Percentiles rank a stretch among this genome's conserved stretches.
phyloP scores from a whole-genome alignment of 345 rosid species.

The Eucalyptus viminalis region DNA sequence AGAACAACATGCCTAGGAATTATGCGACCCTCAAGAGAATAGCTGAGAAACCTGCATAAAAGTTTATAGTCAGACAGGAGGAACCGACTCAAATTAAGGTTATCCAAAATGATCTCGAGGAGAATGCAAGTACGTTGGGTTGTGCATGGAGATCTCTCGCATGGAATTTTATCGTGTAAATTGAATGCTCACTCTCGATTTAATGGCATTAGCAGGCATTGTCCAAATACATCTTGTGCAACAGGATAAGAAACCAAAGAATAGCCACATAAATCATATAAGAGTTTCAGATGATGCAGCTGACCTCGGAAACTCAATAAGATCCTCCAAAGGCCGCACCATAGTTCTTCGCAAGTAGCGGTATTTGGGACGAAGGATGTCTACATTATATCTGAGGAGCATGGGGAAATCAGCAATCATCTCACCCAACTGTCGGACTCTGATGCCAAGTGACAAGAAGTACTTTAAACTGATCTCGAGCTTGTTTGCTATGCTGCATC shows the following conservation, averaged over 20 bases:
- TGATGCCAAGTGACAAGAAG: constrained; percentile 68
- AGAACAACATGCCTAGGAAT: constrained; percentile 65
- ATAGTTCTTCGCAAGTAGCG: constrained; percentile 65
- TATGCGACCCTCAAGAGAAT: constrained; percentile 70
- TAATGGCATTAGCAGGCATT: neutral
- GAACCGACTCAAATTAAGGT: neutral
- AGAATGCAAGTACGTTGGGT: neutral
- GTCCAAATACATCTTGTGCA: neutral
- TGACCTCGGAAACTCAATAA: constrained; percentile 84
- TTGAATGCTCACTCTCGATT: neutral
- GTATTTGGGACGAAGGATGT: constrained; percentile 71
- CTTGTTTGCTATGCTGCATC: constrained; percentile 65
- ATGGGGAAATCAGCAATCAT: constrained; percentile 90
- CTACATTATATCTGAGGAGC: constrained; percentile 71
- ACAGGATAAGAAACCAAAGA: neutral
- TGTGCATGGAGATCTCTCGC: neutral
- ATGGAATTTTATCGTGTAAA: neutral
- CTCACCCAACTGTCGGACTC: constrained; percentile 44
- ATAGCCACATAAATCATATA: neutral
- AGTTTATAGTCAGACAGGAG: neutral
- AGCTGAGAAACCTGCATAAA: constrained; percentile 75
- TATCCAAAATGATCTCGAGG: neutral
- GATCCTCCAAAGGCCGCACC: constrained; percentile 79
- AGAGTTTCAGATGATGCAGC: neutral
- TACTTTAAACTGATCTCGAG: constrained; percentile 72